Percentiles rank a stretch among this genome's conserved stretches.
Conservation (phyloP, 1,284 basidiomycete species). For the Sanghuangporus sanghuang region DNA sequence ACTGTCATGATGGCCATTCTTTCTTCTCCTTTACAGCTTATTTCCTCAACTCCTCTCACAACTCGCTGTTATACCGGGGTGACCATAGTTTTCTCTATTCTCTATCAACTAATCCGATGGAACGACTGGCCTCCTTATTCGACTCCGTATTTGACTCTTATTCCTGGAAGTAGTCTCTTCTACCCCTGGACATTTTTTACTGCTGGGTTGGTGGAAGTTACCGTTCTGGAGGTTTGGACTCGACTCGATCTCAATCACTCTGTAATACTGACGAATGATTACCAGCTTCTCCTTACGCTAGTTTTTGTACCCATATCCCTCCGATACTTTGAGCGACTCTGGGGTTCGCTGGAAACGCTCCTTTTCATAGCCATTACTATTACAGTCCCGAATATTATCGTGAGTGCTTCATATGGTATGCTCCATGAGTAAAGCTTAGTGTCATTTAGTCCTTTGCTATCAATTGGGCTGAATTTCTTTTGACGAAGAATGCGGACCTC, state of each 20-base stretch:
- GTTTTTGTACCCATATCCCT: conserved; percentile 79
- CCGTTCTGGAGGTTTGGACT: conserved; percentile 71
- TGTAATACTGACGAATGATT: conserved; percentile 17
- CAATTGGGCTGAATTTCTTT: conserved; percentile 76
- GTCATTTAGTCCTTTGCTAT: conserved; percentile 57
- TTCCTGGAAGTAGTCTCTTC: conserved; percentile 81
- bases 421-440: not conserved
- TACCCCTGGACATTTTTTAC: conserved; percentile 93
- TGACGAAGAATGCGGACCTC: conserved; percentile 56
- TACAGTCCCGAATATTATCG: conserved; percentile 79
- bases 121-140: conserved; percentile 34
- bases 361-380: conserved; percentile 83
- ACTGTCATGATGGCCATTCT: conserved; percentile 60
- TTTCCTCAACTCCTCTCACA: conserved; percentile 70
- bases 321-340: conserved; percentile 89
- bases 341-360: conserved; percentile 83
- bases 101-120: conserved; percentile 64
- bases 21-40: conserved; percentile 60
- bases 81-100: conserved; percentile 57
- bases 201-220: conserved; percentile 82
- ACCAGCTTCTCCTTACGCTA: conserved; percentile 72
- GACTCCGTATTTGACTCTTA: conserved; percentile 76
- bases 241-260: conserved; percentile 3
- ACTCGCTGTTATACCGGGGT: conserved; percentile 74
- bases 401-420: not conserved